These are phyloP conservation scores for Psilocybe sp. DNA, from an alignment of 768 basidiomycete genomes.

Conservation along the genomic window DNA sequence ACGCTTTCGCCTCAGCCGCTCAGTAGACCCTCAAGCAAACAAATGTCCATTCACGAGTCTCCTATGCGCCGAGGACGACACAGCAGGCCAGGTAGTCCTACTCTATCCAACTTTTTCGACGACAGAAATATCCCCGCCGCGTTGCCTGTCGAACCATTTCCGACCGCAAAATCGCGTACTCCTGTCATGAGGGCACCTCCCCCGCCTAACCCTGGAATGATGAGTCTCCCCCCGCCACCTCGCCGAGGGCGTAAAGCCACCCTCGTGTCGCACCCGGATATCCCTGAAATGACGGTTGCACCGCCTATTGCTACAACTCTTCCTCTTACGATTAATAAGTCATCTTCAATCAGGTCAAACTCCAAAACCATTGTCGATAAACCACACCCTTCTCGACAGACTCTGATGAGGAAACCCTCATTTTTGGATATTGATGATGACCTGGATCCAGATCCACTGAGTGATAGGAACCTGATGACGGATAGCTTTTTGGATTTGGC, in stretches of 20 bases:
- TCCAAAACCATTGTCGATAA: conserved; percentile 29
- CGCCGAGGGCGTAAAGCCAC: conserved; percentile 33
- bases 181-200: conserved; percentile 12
- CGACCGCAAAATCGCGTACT: neutral
- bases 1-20: conserved; percentile 27
- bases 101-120: neutral
- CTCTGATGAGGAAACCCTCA: conserved; percentile 65
- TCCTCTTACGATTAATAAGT: neutral
- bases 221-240: conserved; percentile 56
- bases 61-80: neutral
- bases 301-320: neutral
- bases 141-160: too few species aligned
- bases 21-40: conserved; percentile 13
- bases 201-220: conserved; percentile 29
- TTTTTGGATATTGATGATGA: conserved; percentile 70
- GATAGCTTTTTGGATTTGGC: conserved; percentile 53
- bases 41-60: conserved; percentile 7
- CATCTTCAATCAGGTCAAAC: conserved; percentile 26
- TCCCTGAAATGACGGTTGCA: conserved; percentile 4
- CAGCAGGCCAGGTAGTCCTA: conserved; percentile 1
- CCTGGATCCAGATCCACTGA: conserved; percentile 32
- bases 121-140: too few species aligned
- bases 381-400: conserved; percentile 38
- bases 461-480: conserved; percentile 16
- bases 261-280: conserved; percentile 15